Conservation (phyloP, 2,329 filamentous ascomycete species). For the Harringtonia aguacate region DNA sequence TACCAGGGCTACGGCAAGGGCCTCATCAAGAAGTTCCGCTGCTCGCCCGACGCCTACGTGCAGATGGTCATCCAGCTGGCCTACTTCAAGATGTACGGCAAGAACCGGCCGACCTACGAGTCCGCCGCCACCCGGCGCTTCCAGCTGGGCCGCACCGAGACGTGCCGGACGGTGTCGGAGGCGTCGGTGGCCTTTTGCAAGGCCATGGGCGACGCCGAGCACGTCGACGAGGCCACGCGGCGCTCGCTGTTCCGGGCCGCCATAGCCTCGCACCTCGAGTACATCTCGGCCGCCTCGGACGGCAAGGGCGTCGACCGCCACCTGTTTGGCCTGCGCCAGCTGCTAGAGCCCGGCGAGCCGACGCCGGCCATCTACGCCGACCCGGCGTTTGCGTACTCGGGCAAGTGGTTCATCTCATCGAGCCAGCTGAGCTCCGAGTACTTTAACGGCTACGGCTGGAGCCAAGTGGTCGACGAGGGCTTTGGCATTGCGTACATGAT, state of each 20-base stretch:
- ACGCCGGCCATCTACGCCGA: constrained; percentile 78
- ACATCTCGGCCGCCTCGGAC: constrained; percentile 80
- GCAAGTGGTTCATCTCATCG: constrained; percentile 80
- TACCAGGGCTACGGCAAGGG: constrained; percentile 98
- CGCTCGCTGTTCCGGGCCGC: constrained; percentile 73
- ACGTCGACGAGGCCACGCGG: constrained; percentile 34
- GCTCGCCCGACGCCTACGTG: constrained; percentile 92
- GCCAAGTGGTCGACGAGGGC: constrained; percentile 89
- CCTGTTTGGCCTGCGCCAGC: constrained; percentile 93
- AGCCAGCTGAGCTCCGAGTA: constrained; percentile 91
- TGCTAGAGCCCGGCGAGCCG: constrained; percentile 69
- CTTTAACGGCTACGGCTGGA: constrained; percentile 99
- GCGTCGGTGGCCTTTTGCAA: constrained; percentile 85
- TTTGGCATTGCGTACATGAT: constrained; percentile 99
- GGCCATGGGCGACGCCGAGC: constrained; percentile 61
- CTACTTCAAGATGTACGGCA: constrained; percentile 98
- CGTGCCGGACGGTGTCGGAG: constrained; percentile 84
- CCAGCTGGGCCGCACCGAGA: constrained; percentile 93
- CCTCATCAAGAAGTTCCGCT: constrained; percentile 98
- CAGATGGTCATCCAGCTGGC: constrained; percentile 98
- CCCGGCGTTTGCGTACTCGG: constrained; percentile 72
- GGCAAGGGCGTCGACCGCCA: constrained; percentile 93
- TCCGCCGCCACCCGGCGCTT: constrained; percentile 90
- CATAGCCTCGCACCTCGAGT: constrained; percentile 72
- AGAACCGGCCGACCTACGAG: constrained; percentile 95